Base-by-base conservation (phyloP, 768 basidiomycete species). In the Leccinum broughii region DNA sequence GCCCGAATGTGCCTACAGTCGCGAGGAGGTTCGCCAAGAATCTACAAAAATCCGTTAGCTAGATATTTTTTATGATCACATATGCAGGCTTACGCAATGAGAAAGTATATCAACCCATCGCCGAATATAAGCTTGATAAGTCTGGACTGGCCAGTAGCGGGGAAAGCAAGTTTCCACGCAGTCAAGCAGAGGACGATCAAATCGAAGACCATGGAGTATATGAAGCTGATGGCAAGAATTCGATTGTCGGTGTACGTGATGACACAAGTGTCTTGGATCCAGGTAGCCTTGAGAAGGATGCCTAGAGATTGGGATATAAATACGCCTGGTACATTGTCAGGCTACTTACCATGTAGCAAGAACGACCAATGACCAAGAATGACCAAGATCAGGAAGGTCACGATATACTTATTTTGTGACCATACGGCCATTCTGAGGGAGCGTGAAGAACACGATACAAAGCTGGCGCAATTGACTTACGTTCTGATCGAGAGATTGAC, bases 201-300 rank as follows among this genome's bases (percentile, higher is more conserved):
- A 73, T 90, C 89, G 67, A 89, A 89, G 22, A 75, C 73, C 89
- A 90, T 90, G 52, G 85, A 82, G 67, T 90, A 90, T 64, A 90
- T 87, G 73, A 88, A 90, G 6, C 83, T 83, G 26, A 79, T 78
- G 3, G 87, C 85, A 52, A 91, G 82, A 48, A 88, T 74, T 52
- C 69, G 78, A 71, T 78, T 87, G 66, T 86, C 75, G 6, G 87
- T 88, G 30, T 79, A 74, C 11, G 79, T 81, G 63, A 90, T 89
- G 30, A 76, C 76, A 64, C 88, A 90, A 32, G 84, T 79, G 5
- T 66, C 70, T 5, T 74, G 73, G 11, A 80, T 63, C 84, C 85
- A 90, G 2, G 60, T 72, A 0, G 88, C 87, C 57, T 83, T 83
- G 34, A 90, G 75, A 28, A 88, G 77, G 39, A 87, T 71, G 34